These are phyloP conservation scores for Immersiporthe knoxdaviesiana DNA, from an alignment of 2,329 filamentous ascomycete species.

Conservation along the genomic window DNA sequence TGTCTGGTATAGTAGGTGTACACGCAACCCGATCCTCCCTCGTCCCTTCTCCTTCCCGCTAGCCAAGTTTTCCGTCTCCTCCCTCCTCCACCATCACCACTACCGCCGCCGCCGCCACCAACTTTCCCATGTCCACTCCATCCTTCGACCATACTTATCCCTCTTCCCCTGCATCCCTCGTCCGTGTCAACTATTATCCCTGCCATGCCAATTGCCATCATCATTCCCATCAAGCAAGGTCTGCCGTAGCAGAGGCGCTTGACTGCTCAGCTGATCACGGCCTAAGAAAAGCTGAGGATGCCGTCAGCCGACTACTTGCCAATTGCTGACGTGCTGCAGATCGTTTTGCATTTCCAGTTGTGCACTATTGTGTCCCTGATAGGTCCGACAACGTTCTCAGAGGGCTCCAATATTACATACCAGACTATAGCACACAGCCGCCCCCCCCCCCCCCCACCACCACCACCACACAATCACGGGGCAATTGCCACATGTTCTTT, in stretches of 20 bases:
- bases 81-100: not conserved
- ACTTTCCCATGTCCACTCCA: not conserved
- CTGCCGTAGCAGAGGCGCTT: not conserved
- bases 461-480: not conserved
- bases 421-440: not conserved
- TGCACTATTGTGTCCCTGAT: not conserved
- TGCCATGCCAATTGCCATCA: not conserved
- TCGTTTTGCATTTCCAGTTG: not conserved
- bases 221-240: not conserved
- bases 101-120: not conserved
- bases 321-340: conserved; percentile 25
- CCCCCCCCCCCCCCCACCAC: no score
- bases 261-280: conserved; percentile 8
- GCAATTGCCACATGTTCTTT: not conserved
- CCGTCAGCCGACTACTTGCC: conserved; percentile 22
- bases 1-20: not conserved
- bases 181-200: not conserved
- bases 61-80: not conserved
- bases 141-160: not conserved
- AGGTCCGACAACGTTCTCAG: not conserved
- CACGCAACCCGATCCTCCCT: not conserved
- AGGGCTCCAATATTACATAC: conserved; percentile 3
- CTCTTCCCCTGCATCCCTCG: not conserved
- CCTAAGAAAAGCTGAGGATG: conserved; percentile 13
- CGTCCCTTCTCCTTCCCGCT: no score